A percentile compares a stretch with the other conserved stretches of the same genome.
These are phyloP conservation scores for Ramalina intermedia DNA, from an alignment of 495 filamentous ascomycete species.

Conservation along the genomic window DNA sequence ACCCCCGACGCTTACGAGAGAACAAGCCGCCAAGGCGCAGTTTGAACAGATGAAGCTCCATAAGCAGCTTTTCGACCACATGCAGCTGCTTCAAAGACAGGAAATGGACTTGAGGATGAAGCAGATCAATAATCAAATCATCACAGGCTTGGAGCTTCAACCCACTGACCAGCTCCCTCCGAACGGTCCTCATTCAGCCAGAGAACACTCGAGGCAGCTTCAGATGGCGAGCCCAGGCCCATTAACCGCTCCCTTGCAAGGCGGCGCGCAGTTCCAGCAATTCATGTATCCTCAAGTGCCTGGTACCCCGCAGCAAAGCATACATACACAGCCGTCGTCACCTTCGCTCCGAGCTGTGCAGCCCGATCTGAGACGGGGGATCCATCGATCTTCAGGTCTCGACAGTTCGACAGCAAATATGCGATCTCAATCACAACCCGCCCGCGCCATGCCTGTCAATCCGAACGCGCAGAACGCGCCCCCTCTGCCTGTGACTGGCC, in stretches of 20 bases:
- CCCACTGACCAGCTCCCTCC: constrained; percentile 15
- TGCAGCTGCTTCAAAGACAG: constrained; percentile 50
- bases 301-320: constrained; percentile 31
- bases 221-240: constrained; percentile 35
- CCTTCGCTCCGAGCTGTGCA: constrained; percentile 38
- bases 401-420: constrained; percentile 38
- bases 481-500: constrained; percentile 21
- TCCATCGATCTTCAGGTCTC: constrained; percentile 40
- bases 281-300: constrained; percentile 32
- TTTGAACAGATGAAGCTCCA: constrained; percentile 39
- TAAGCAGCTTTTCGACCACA: constrained; percentile 47
- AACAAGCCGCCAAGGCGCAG: constrained; percentile 34
- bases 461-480: constrained; percentile 11
- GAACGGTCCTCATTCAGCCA: constrained; percentile 27
- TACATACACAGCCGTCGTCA: constrained; percentile 46
- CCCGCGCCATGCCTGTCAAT: constrained; percentile 32
- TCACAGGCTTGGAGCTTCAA: constrained; percentile 38
- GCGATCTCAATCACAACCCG: constrained; percentile 53
- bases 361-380: constrained; percentile 42
- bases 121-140: constrained; percentile 41
- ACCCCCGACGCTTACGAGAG: constrained; percentile 14
- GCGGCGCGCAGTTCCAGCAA: constrained; percentile 33
- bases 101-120: constrained; percentile 44
- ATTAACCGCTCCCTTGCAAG: constrained; percentile 30
- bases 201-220: constrained; percentile 27